A percentile compares a stretch with the other conserved stretches of the same genome.
Evolutionary conservation across 139 green algal species (phyloP).

Genomic region (Micractinium conductrix): DNA sequence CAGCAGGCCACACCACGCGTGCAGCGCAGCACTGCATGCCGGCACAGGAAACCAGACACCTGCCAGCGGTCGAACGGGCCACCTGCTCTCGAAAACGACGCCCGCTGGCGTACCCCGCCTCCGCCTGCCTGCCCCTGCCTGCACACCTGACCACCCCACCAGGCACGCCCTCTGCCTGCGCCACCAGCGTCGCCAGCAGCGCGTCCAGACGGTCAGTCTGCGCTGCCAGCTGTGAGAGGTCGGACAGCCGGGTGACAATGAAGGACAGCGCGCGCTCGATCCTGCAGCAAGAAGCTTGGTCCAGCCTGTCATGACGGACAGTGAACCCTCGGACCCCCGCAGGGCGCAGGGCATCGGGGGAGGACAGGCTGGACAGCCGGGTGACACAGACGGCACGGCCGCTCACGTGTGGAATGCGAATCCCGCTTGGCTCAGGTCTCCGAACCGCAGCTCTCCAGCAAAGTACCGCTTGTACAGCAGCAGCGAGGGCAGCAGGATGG

Average conservation of each 20-base stretch:
- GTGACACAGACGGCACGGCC: no score
- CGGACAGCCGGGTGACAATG: constrained; percentile 60
- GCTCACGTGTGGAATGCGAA: constrained; percentile 45
- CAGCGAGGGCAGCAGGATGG: constrained; percentile 81
- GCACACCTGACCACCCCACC: background rate
- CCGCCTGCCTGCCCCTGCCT: no score
- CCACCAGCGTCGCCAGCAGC: constrained; percentile 44
- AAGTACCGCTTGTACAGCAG: constrained; percentile 83
- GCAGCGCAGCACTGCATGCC: background rate
- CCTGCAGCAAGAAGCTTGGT: constrained; percentile 57
- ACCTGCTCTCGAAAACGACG: no score
- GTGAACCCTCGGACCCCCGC: no score
- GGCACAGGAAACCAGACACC: no score
- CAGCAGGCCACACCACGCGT: no score
- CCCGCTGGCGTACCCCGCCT: no score
- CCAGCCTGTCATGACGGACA: no score
- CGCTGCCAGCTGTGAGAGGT: constrained; percentile 71
- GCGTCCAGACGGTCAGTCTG: constrained; percentile 75
- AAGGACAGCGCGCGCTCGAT: constrained; percentile 69
- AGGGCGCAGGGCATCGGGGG: no score
- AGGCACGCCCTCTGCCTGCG: background rate
- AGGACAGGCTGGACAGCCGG: no score
- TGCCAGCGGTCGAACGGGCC: no score
- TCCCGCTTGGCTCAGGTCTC: constrained; percentile 67
- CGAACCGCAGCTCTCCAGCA: constrained; percentile 79